phyloP scores from a whole-genome alignment of 2,329 filamentous ascomycete species.

The Eutypella sp. region DNA sequence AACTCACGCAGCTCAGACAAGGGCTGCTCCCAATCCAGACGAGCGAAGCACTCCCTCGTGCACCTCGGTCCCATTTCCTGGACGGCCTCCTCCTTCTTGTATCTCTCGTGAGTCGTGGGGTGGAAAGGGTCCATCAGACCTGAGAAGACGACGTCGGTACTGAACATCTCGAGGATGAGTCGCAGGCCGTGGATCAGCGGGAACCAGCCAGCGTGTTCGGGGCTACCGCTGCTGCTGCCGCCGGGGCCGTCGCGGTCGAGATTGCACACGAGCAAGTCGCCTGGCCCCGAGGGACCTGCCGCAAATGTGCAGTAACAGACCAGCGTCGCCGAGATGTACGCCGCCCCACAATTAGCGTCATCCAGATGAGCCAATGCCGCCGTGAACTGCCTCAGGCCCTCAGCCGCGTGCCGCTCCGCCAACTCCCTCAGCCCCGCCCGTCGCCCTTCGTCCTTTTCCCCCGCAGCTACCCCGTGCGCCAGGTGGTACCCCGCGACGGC shows the following conservation, averaged over 20 bases:
- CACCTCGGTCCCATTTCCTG: neutral
- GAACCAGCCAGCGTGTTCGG: neutral
- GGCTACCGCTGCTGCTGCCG: too few species aligned
- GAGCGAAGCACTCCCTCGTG: neutral
- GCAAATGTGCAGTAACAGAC: slow-evolving; percentile 27
- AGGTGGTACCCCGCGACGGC: slow-evolving; percentile 24
- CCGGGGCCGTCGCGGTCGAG: slow-evolving; percentile 10
- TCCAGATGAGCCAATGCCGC: slow-evolving; percentile 18
- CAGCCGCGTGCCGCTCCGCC: slow-evolving; percentile 20
- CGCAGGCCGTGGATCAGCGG: slow-evolving; percentile 6
- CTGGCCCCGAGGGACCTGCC: slow-evolving; percentile 21
- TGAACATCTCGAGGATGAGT: slow-evolving; percentile 2
- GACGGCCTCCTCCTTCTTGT: neutral
- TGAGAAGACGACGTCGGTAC: slow-evolving; percentile 3
- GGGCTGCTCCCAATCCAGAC: neutral
- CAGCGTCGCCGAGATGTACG: slow-evolving; percentile 23
- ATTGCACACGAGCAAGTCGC: slow-evolving; percentile 25
- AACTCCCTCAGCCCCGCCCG: slow-evolving; percentile 12
- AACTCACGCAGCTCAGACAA: neutral
- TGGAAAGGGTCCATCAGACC: slow-evolving; percentile 1
- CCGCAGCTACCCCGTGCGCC: too few species aligned
- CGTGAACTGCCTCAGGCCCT: slow-evolving; percentile 22
- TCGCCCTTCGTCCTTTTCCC: slow-evolving; percentile 5
- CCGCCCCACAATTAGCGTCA: slow-evolving; percentile 23
- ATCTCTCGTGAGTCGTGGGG: neutral